Base-by-base conservation (phyloP, 257 asterid genomes). In the Ocimum tenuiflorum region DNA sequence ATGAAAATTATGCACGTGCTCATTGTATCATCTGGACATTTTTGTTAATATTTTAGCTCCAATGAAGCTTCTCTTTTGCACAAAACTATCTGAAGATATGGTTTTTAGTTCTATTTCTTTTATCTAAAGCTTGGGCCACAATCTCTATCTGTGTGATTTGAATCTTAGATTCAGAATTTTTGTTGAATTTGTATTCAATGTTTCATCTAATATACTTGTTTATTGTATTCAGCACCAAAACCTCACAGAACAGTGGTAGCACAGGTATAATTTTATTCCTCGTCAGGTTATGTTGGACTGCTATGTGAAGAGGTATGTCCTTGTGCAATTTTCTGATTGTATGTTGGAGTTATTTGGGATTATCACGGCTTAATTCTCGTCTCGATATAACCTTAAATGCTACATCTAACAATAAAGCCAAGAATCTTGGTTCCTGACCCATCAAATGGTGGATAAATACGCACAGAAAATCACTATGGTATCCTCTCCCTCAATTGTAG, bases 231-330 rank as follows among this genome's bases (percentile, higher is more conserved):
- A 80, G 97, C 95, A 41, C 94, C 95, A 46, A 89, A 86, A 82
- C 95, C 96, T 80, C 95, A 85, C 67, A 81, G 94, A 74, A 78
- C 81, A 48, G 65, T 72, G 31, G 54, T 60, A 61, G 85, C 55
- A 23, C 74, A 36, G 65, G 75, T 23, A 59, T 82, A 70, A 71
- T 51, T 35, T n/a, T n/a, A n/a, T n/a, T n/a, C n/a, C n/a, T n/a
- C n/a, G n/a, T n/a, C n/a, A n/a, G n/a, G n/a, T n/a, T n/a, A n/a
- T n/a, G n/a, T n/a, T n/a, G n/a, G n/a, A n/a, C n/a, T n/a, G n/a
- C 77, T 35, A 60, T 56, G 52, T 45, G 41, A 45, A 66, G 35
- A 74, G 84, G 82, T 76, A 72, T 13, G 9, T 42, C 15, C 61
- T 58, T 41, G 57, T 60, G 17, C 71, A 60, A 51, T 70, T 20